These are phyloP conservation scores for Spathaspora passalidarum DNA, from an alignment of 805 yeast species.

Conservation along the genomic window DNA sequence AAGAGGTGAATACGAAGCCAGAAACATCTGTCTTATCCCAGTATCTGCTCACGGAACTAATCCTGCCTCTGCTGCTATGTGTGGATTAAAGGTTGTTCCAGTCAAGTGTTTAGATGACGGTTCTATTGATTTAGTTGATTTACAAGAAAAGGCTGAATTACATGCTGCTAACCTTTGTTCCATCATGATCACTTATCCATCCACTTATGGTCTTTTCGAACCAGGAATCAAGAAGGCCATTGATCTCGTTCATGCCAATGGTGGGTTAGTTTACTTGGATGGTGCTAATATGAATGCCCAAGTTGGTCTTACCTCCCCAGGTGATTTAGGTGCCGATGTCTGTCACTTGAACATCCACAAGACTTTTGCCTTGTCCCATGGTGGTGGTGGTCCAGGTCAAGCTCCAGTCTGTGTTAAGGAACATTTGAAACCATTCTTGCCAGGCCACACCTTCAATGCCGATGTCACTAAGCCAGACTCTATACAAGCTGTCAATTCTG, in stretches of 20 bases:
- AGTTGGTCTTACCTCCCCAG: conserved; percentile 95
- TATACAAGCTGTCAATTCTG: conserved; percentile 81
- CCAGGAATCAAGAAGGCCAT: conserved; percentile 85
- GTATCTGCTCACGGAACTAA: conserved; percentile 98
- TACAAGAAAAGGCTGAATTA: conserved; percentile 67
- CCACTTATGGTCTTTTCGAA: conserved; percentile 95
- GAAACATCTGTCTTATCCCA: conserved; percentile 91
- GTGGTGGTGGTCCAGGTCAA: conserved; percentile 99
- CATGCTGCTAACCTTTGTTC: conserved; percentile 76
- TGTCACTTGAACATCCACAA: conserved; percentile 96
- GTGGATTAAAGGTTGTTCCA: conserved; percentile 90
- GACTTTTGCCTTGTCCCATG: conserved; percentile 96
- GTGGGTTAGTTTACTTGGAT: conserved; percentile 96
- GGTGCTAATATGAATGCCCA: conserved; percentile 99
- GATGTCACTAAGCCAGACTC: conserved; percentile 47
- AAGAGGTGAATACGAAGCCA: conserved; percentile 59
- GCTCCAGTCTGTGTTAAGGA: conserved; percentile 94
- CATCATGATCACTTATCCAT: conserved; percentile 95
- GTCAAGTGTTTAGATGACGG: conserved; percentile 86
- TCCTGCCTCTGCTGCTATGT: conserved; percentile 98
- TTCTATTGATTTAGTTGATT: conserved; percentile 76
- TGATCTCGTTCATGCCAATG: conserved; percentile 76
- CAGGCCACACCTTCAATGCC: conserved; percentile 65
- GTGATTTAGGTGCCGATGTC: conserved; percentile 96
- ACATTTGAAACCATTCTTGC: conserved; percentile 79